Percentiles rank a stretch among this genome's conserved stretches.
Conservation (phyloP, 306 rosid species). For the Myrica gale region DNA sequence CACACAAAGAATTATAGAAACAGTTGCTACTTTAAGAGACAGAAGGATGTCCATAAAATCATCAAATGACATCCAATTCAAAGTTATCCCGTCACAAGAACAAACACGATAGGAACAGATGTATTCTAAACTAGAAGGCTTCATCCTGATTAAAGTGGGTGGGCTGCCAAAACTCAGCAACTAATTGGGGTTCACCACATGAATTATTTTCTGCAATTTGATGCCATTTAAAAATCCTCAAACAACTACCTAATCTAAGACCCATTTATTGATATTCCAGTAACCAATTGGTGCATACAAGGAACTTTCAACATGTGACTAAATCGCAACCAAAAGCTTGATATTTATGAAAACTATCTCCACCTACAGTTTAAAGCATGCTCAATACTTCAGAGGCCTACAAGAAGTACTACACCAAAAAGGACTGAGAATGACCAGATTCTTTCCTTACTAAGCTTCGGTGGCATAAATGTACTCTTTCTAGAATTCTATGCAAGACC, state of each 20-base stretch:
- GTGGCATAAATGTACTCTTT: not conserved
- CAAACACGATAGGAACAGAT: not conserved
- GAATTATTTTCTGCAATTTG: not conserved
- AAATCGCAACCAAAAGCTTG: too few species aligned
- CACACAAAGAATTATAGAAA: not conserved
- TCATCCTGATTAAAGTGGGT: not conserved
- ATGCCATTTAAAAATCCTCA: not conserved
- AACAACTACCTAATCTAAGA: too few species aligned
- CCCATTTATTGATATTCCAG: too few species aligned
- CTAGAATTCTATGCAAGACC: not conserved
- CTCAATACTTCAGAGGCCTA: not conserved
- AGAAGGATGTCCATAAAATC: not conserved
- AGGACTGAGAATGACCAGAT: not conserved
- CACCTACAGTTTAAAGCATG: not conserved
- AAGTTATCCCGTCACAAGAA: not conserved
- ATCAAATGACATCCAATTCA: not conserved
- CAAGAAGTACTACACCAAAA: not conserved
- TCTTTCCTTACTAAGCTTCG: not conserved
- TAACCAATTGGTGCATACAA: too few species aligned
- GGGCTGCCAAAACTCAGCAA: not conserved
- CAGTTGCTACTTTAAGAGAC: not conserved
- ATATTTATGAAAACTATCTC: too few species aligned
- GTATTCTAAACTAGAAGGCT: not conserved
- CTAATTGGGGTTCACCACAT: not conserved
- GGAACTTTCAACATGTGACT: too few species aligned